Conservation (phyloP, 176 grass and related monocot genomes). For the Ampelocalamus luodianensis region DNA sequence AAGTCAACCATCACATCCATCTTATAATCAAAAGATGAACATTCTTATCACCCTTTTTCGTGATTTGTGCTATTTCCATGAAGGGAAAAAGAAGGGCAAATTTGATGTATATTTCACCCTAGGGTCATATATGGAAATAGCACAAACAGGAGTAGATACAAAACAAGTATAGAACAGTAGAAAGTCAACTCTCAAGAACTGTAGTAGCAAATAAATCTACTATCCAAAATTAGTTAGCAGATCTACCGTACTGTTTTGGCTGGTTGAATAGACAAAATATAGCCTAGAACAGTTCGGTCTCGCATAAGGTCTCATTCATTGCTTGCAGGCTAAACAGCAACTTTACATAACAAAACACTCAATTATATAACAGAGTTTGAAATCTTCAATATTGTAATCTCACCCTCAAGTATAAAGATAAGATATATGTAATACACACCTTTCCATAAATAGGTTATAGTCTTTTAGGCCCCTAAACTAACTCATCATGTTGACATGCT, state of each 20-base stretch:
- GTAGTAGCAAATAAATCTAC: not conserved
- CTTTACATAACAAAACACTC: slow-evolving; percentile 31
- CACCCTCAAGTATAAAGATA: slow-evolving; percentile 28
- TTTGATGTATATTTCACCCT: not conserved
- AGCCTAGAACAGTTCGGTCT: slow-evolving; percentile 24
- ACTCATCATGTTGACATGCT: slow-evolving; percentile 33
- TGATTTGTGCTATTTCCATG: slow-evolving; percentile 15
- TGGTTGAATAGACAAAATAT: slow-evolving; percentile 7
- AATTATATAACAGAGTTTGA: slow-evolving; percentile 25
- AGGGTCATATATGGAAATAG: not conserved
- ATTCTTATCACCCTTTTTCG: slow-evolving; percentile 35
- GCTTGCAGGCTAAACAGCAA: slow-evolving; percentile 19
- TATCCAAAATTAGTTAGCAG: not conserved
- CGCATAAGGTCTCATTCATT: not conserved
- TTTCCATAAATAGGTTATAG: not conserved
- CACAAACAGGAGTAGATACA: not conserved
- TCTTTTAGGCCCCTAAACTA: slow-evolving; percentile 17
- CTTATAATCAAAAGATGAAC: slow-evolving; percentile 39
- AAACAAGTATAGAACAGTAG: slow-evolving; percentile 25
- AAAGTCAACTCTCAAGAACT: slow-evolving; percentile 34
- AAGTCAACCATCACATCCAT: slow-evolving; percentile 50
- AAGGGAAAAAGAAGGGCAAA: not conserved
- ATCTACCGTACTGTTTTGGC: not conserved
- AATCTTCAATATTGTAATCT: slow-evolving; percentile 18
- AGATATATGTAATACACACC: slow-evolving; percentile 5